phyloP scores from a whole-genome alignment of 805 yeast species.

The Ogataea haglerorum region DNA sequence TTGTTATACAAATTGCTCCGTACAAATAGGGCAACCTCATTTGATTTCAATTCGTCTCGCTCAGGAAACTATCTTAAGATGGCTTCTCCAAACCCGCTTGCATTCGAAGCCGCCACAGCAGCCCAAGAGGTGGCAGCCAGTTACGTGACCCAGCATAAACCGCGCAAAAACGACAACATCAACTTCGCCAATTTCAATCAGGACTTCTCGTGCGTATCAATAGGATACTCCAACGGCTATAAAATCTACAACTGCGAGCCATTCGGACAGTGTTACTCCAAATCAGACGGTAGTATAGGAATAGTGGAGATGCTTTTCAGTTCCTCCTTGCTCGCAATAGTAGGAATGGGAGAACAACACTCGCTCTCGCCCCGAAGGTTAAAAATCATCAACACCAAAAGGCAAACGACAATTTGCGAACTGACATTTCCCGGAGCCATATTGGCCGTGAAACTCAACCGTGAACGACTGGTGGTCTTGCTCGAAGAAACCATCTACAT shows the following conservation, averaged over 20 bases:
- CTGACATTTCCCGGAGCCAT: constrained; percentile 82
- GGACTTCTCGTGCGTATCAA: constrained; percentile 76
- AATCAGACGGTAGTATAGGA: constrained; percentile 56
- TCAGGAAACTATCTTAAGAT: neutral
- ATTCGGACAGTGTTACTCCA: constrained; percentile 64
- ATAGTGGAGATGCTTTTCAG: constrained; percentile 89
- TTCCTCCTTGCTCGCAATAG: constrained; percentile 81
- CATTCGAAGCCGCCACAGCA: constrained; percentile 20
- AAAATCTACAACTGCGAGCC: constrained; percentile 84
- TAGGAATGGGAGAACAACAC: constrained; percentile 77
- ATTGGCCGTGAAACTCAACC: constrained; percentile 71
- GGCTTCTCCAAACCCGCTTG: constrained; percentile 21
- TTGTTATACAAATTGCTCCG: neutral
- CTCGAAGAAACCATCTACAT: constrained; percentile 81
- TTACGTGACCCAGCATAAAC: constrained; percentile 10
- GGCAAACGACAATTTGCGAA: constrained; percentile 72
- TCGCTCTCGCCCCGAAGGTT: constrained; percentile 77
- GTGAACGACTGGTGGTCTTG: constrained; percentile 79
- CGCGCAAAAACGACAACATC: constrained; percentile 24
- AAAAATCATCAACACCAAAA: constrained; percentile 78
- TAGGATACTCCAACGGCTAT: constrained; percentile 64
- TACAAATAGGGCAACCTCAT: no score
- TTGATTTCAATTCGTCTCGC: no score
- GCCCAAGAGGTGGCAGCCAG: constrained; percentile 17
- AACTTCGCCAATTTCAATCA: constrained; percentile 76